These are phyloP conservation scores for Aquilaria yunnanensis DNA, from an alignment of 345 rosid species.

Conservation along the genomic window DNA sequence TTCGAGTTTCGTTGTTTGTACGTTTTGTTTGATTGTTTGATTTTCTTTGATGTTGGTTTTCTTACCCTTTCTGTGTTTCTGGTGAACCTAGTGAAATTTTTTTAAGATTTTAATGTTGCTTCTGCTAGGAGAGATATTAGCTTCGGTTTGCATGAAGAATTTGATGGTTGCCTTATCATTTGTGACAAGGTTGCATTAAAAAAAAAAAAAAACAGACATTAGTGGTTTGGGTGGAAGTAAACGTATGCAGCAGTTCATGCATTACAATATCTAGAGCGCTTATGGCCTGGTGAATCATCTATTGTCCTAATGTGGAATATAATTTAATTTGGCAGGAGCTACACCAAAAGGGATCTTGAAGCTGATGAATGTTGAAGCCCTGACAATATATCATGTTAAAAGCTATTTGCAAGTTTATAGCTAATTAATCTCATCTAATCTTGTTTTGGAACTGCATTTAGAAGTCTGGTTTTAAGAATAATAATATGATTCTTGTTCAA, in stretches of 20 bases:
- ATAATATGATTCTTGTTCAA: conserved; percentile 11
- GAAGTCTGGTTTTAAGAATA: conserved; percentile 9
- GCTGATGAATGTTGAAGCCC: conserved; percentile 66
- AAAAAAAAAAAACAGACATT: too few relatives aligned
- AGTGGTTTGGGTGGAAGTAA: conserved; percentile 85
- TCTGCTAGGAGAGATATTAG: too few relatives aligned
- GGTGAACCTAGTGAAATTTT: too few relatives aligned
- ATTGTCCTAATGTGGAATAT: conserved; percentile 8
- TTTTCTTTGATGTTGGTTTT: too few relatives aligned
- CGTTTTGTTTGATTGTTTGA: too few relatives aligned
- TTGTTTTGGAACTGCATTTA: conserved; percentile 6
- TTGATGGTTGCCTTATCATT: too few relatives aligned
- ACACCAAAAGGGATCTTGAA: conserved; percentile 89
- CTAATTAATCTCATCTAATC: conserved; percentile 8
- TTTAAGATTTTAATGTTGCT: too few relatives aligned
- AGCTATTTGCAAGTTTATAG: conserved; percentile 82
- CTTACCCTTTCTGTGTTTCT: too few relatives aligned
- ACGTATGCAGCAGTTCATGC: conserved; percentile 37
- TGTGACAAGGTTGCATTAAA: too few relatives aligned
- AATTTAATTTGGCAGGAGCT: conserved; percentile 55
- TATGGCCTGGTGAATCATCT: conserved; percentile 6
- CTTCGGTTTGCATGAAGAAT: too few relatives aligned
- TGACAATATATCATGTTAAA: conserved; percentile 96
- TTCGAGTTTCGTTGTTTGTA: too few relatives aligned
- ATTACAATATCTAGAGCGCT: conserved; percentile 6